Conservation (phyloP, 2,329 filamentous ascomycete species). For the Raffaelea arxii region DNA sequence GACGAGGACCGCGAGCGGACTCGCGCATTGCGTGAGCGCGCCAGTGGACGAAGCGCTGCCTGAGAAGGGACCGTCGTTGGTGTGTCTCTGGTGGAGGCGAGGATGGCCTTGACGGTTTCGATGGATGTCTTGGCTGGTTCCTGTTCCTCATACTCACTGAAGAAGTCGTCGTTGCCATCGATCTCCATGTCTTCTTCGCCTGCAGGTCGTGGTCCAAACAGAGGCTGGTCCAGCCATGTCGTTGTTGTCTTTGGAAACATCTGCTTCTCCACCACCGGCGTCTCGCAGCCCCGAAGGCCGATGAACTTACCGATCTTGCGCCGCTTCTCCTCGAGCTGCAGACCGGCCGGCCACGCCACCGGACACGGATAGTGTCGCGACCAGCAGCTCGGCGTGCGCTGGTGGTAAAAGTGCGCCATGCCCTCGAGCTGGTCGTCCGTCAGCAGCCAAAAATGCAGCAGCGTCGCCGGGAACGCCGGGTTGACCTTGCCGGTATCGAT, state of each 20-base stretch:
- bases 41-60: too few relatives aligned
- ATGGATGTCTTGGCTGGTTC: too few relatives aligned
- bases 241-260: too few relatives aligned
- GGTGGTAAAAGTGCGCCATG: slow-evolving; percentile 65
- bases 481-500: slow-evolving; percentile 52
- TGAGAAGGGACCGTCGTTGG: too few relatives aligned
- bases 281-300: slow-evolving; percentile 50
- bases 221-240: too few relatives aligned
- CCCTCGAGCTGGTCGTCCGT: slow-evolving; percentile 61
- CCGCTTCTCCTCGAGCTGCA: slow-evolving; percentile 57
- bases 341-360: slow-evolving; percentile 47
- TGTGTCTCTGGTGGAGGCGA: too few relatives aligned
- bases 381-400: slow-evolving; percentile 47
- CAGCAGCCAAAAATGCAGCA: slow-evolving; percentile 65
- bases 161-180: too few relatives aligned
- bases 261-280: slow-evolving; percentile 20
- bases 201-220: too few relatives aligned
- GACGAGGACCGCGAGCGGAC: not conserved
- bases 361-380: slow-evolving; percentile 55
- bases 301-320: slow-evolving; percentile 66
- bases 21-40: too few relatives aligned
- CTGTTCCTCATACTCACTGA: too few relatives aligned
- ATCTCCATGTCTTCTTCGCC: too few relatives aligned
- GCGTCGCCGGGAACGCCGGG: slow-evolving; percentile 52
- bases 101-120: too few relatives aligned